phyloP scores from a whole-genome alignment of 1,284 basidiomycete species.

The Trichosporon coremiiforme region DNA sequence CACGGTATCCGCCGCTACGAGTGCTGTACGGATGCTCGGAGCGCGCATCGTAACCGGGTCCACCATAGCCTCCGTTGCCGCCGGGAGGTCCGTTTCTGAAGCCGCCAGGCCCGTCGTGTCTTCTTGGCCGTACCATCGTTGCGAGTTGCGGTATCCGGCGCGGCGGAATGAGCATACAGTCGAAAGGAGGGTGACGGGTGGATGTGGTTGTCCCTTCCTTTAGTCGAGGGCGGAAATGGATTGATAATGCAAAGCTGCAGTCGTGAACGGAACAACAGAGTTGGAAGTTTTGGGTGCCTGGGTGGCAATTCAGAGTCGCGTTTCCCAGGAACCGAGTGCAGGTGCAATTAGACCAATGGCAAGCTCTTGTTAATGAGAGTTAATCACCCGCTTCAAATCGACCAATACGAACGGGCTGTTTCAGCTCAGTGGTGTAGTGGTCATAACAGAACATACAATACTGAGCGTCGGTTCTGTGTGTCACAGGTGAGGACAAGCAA shows the following conservation, averaged over 20 bases:
- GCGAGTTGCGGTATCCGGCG: neutral
- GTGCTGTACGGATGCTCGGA: neutral
- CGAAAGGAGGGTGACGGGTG: neutral
- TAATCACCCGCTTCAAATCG: neutral
- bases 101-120: slow-evolving; percentile 8
- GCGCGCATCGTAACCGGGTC: neutral
- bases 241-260: neutral
- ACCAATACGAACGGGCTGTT: neutral
- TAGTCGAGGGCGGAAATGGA: neutral
- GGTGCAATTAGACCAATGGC: neutral
- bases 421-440: neutral
- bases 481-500: neutral
- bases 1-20: neutral
- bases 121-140: slow-evolving; percentile 2
- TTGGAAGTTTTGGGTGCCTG: slow-evolving; percentile 10
- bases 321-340: neutral
- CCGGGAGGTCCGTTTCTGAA: slow-evolving; percentile 5
- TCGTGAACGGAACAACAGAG: neutral
- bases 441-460: too few relatives aligned
- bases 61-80: neutral
- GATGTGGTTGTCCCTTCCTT: neutral
- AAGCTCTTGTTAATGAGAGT: neutral
- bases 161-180: neutral
- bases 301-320: neutral
- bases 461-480: too few relatives aligned